Evolutionary conservation across 1,284 basidiomycete species (phyloP).

Genomic region (Tilletia indica): DNA sequence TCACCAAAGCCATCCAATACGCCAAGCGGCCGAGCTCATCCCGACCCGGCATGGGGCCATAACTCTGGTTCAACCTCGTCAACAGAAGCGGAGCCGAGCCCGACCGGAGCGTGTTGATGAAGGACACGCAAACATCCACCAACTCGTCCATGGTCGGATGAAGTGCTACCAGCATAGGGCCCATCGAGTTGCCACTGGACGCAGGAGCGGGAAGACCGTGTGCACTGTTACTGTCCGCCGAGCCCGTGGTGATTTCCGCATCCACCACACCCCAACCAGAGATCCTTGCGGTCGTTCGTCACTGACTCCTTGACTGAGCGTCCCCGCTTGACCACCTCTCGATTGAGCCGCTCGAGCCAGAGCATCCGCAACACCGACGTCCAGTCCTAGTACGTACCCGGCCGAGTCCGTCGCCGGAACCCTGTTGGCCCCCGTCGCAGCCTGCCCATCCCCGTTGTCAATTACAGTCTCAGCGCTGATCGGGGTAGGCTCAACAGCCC

Average conservation of each 20-base stretch:
- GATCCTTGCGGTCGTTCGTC: too few species aligned
- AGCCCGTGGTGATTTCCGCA: too few species aligned
- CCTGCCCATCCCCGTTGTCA: background rate
- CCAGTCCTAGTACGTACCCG: conserved; percentile 11
- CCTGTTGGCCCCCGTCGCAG: too few species aligned
- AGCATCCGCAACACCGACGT: conserved; percentile 8
- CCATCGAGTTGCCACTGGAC: conserved; percentile 23
- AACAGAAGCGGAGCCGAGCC: too few species aligned
- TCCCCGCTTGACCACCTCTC: background rate
- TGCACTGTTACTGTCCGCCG: too few species aligned
- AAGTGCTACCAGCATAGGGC: conserved; percentile 32
- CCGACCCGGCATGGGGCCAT: too few species aligned
- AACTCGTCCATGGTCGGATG: conserved; percentile 67
- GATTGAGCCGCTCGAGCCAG: background rate
- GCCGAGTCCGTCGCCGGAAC: conserved; percentile 25
- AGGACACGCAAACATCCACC: conserved; percentile 72
- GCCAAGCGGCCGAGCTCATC: too few species aligned
- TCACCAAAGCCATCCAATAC: too few species aligned
- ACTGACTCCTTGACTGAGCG: background rate
- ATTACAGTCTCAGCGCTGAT: too few species aligned
- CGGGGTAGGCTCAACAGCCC: background rate
- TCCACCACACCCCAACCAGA: too few species aligned
- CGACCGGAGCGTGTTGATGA: too few species aligned
- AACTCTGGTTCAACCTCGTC: too few species aligned
- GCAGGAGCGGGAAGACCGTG: conserved; percentile 19